Evolutionary conservation across 306 rosid species (phyloP).

Genomic region (Canavalia gladiata): DNA sequence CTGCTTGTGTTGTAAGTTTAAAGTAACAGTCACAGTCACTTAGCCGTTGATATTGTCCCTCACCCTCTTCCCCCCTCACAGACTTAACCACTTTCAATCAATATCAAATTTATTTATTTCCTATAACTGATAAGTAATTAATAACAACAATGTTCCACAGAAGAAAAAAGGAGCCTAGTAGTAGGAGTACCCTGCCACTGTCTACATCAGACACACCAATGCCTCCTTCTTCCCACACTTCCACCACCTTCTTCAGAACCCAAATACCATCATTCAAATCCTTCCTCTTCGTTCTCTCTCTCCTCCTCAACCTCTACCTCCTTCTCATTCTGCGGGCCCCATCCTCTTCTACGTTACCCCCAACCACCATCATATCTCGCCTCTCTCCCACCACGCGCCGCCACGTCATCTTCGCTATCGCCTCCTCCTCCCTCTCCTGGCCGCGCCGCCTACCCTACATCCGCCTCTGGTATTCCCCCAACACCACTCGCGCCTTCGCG

Average conservation of each 20-base stretch:
- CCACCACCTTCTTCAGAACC: constrained; percentile 12
- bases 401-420: constrained; percentile 75
- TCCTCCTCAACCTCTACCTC: constrained; percentile 58
- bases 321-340: constrained; percentile 47
- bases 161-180: constrained; percentile 44
- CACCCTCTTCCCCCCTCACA: neutral
- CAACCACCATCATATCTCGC: neutral
- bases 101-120: no score
- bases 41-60: neutral
- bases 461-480: constrained; percentile 68
- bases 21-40: neutral
- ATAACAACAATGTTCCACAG: constrained; percentile 40
- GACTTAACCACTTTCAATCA: neutral
- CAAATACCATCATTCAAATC: constrained; percentile 46
- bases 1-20: no score
- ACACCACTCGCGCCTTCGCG: constrained; percentile 69
- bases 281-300: constrained; percentile 60
- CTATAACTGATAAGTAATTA: no score
- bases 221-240: constrained; percentile 25
- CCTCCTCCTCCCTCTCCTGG: constrained; percentile 79
- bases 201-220: constrained; percentile 9
- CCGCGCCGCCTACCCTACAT: constrained; percentile 65
- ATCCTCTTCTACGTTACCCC: neutral
- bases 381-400: constrained; percentile 67
- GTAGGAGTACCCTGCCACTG: neutral